Conservation (phyloP, 495 filamentous ascomycete genomes). For the Extremus antarcticus region DNA sequence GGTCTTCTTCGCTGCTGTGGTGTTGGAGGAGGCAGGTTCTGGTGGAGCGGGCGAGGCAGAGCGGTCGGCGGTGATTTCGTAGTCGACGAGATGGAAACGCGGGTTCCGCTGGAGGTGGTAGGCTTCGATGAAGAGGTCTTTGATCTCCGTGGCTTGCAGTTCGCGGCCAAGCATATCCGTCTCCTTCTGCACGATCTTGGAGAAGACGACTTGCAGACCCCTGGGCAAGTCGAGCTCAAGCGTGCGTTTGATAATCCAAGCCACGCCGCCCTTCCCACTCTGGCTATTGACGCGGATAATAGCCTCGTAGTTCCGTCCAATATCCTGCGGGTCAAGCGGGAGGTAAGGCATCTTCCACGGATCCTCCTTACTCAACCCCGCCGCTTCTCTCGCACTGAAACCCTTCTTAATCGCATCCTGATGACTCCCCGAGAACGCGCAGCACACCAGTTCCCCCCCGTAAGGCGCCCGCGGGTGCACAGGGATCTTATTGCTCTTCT, state of each 20-base stretch:
- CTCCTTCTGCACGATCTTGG: constrained; percentile 67
- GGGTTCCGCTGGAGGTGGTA: constrained; percentile 76
- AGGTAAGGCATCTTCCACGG: constrained; percentile 76
- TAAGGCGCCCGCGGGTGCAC: constrained; percentile 84
- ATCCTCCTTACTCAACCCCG: constrained; percentile 47
- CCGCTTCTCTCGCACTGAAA: constrained; percentile 59
- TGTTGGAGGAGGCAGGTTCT: too few relatives aligned
- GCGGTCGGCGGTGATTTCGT: constrained; percentile 80
- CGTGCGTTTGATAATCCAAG: constrained; percentile 82
- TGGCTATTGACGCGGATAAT: constrained; percentile 97
- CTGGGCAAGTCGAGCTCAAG: constrained; percentile 89
- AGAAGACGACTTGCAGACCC: constrained; percentile 85
- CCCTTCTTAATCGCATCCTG: constrained; percentile 99
- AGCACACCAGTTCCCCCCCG: constrained; percentile 78
- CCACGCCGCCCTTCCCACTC: constrained; percentile 87
- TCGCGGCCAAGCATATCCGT: constrained; percentile 70
- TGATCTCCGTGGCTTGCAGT: constrained; percentile 72
- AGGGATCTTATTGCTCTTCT: constrained; percentile 88
- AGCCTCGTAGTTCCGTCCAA: constrained; percentile 91
- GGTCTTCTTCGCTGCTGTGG: constrained; percentile 39
- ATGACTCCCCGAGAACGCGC: constrained; percentile 82
- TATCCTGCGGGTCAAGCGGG: constrained; percentile 84
- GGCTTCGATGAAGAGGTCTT: constrained; percentile 70
- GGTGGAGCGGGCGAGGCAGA: constrained; percentile 62
- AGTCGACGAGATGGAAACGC: constrained; percentile 80